phyloP scores from a whole-genome alignment of 805 yeast species.

The Hyphopichia homilentoma region DNA sequence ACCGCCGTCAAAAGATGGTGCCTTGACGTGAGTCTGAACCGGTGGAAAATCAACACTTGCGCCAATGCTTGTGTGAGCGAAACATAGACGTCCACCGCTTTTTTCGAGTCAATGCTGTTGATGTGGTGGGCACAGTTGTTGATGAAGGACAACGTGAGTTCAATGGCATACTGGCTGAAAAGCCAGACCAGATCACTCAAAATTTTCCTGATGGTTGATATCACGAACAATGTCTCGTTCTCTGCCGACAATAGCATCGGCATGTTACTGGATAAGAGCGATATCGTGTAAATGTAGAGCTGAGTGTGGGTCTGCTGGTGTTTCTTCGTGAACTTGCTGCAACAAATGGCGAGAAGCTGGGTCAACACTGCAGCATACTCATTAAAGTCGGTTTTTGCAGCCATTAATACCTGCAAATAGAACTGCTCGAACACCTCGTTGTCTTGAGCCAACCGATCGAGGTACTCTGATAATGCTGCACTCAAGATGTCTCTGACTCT shows the following conservation, averaged over 20 bases:
- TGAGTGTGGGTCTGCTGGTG: constrained; percentile 5
- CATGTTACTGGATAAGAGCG: constrained; percentile 17
- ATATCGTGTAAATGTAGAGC: constrained; percentile 27
- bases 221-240: too few species aligned
- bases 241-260: too few species aligned
- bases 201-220: constrained; percentile 31
- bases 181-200: constrained; percentile 53
- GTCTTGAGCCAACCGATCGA: constrained; percentile 5
- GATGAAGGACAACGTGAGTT: constrained; percentile 44
- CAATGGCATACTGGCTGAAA: constrained; percentile 64
- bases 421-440: constrained; percentile 8
- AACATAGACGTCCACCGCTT: constrained; percentile 29
- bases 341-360: constrained; percentile 13
- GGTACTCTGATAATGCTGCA: constrained; percentile 10
- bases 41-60: constrained; percentile 58
- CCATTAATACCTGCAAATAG: constrained; percentile 10
- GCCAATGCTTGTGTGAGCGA: constrained; percentile 51
- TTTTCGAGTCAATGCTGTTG: constrained; percentile 3
- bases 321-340: constrained; percentile 11
- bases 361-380: too few species aligned
- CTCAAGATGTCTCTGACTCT: background rate
- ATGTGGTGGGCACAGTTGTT: constrained; percentile 17
- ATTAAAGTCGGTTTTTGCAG: too few species aligned
- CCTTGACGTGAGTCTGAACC: constrained; percentile 67
- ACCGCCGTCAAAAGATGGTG: constrained; percentile 59